Percentiles rank a stretch among this genome's conserved stretches.
Evolutionary conservation across 495 filamentous ascomycete genomes (phyloP).

Genomic region (Trichoderma asperelloides): DNA sequence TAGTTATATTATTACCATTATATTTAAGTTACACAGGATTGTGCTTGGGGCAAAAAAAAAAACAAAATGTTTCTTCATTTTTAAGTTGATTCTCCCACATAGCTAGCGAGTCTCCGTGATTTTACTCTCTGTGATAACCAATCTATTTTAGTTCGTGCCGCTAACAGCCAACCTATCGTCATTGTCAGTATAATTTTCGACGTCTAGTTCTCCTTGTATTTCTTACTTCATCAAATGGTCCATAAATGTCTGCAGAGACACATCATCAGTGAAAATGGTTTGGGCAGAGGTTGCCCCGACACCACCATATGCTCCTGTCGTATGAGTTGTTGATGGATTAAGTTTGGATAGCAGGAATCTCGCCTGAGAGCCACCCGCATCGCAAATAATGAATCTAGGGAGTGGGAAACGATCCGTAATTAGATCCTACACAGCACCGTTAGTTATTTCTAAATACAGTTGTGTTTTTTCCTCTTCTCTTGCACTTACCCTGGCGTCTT

Average conservation of each 20-base stretch:
- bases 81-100: neutral
- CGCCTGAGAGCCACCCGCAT: slow-evolving; percentile 95
- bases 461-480: neutral
- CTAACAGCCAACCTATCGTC: slow-evolving; percentile 42
- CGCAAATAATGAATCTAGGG: slow-evolving; percentile 97
- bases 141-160: slow-evolving; percentile 38
- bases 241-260: slow-evolving; percentile 98
- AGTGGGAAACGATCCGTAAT: slow-evolving; percentile 96
- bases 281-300: slow-evolving; percentile 79
- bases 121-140: neutral
- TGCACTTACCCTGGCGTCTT: slow-evolving; percentile 77
- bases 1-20: neutral
- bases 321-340: slow-evolving; percentile 98
- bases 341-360: slow-evolving; percentile 96
- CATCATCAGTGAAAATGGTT: slow-evolving; percentile 99
- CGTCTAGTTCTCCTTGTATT: slow-evolving; percentile 12
- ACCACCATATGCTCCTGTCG: slow-evolving; percentile 82
- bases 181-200: slow-evolving; percentile 10
- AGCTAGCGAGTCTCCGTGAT: neutral
- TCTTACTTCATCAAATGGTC: slow-evolving; percentile 98
- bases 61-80: neutral
- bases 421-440: slow-evolving; percentile 58
- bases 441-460: slow-evolving; percentile 7
- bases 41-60: neutral
- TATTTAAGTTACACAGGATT: neutral